Percentiles rank a stretch among this genome's conserved stretches.
These are phyloP conservation scores for Bothriochloa decipiens DNA, from an alignment of 176 grass and related monocot species.

Conservation along the genomic window DNA sequence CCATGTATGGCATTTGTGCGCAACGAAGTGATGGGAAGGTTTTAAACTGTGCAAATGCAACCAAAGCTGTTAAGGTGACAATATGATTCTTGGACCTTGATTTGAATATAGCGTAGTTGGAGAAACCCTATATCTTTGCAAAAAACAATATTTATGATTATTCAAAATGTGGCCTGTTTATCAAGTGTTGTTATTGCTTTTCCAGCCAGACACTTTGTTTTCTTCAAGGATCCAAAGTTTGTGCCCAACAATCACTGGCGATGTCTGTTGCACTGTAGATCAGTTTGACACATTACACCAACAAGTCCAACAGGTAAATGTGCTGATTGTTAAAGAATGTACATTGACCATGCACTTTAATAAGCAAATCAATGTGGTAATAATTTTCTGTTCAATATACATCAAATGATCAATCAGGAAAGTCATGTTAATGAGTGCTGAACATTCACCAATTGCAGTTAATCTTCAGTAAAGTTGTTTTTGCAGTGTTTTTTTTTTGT, in stretches of 20 bases:
- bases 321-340: not conserved
- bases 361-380: conserved; percentile 27
- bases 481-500: not conserved
- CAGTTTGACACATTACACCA: conserved; percentile 86
- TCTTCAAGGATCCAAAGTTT: conserved; percentile 94
- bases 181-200: conserved; percentile 37
- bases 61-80: conserved; percentile 82
- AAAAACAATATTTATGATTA: conserved; percentile 3
- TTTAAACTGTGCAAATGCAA: conserved; percentile 83
- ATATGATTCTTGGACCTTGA: conserved; percentile 12
- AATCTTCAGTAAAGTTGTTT: conserved; percentile 1
- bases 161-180: conserved; percentile 36
- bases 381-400: conserved; percentile 26
- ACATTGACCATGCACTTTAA: conserved; percentile 32
- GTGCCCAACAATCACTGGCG: conserved; percentile 90
- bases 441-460: not conserved
- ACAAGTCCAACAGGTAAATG: conserved; percentile 89
- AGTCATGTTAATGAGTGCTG: conserved; percentile 15
- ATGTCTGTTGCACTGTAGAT: conserved; percentile 80
- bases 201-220: conserved; percentile 88
- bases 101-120: conserved; percentile 33
- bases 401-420: conserved; percentile 1
- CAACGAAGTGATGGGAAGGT: conserved; percentile 79
- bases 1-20: conserved; percentile 90
- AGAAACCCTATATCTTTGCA: conserved; percentile 37